Base-by-base conservation (phyloP, 495 filamentous ascomycete genomes). In the Aspergillus incahuasiensis region DNA sequence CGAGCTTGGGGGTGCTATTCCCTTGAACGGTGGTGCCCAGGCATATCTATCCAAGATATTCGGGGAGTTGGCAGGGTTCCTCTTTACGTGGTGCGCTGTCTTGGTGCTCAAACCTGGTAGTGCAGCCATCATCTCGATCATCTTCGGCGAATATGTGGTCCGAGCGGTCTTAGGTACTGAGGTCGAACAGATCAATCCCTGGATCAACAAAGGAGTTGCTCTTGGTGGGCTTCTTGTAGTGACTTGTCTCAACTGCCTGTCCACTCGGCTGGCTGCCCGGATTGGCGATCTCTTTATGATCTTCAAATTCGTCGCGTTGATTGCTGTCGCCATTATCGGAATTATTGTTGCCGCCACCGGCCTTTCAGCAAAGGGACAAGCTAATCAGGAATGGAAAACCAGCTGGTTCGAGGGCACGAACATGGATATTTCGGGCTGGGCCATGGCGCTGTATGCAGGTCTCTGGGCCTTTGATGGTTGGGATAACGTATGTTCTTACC, bases 401-500 rank as follows among this genome's bases (percentile, higher is more conserved):
- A 83, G 84, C 12, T 98, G 95, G 94, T 97, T 97, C 64, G 85
- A 91, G 55, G 88, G 86, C 38, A 96, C 91, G 11, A 88, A 76
- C 60, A 80, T 81, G n/a, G 84, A 90, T 66, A 79, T 85, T 15
- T 90, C 86, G 15, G 84, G 83, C 58, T 95, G 89, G 86, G 91
- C 91, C 15, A 88, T 97, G 48, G 94, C 94, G 4, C 68, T 98
- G 54, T 98, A 98, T 69, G 92, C 91, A 22, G 94, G 94, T 9
- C 77, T 98, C 2, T 98, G 94, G 94, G 94, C 94, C 2, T 98
- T 92, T 72, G 94, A 98, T 64, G 94, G 94, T 18, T 98, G 94
- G 94, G 94, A 98, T 66, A 98, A 98, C 70, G 92, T 94, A 71
- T 74, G 88, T 53, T 40, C 7, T n/a, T n/a, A n/a, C n/a, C n/a